phyloP scores from a whole-genome alignment of 2,329 filamentous ascomycete genomes.

The Monosporascus sp. region DNA sequence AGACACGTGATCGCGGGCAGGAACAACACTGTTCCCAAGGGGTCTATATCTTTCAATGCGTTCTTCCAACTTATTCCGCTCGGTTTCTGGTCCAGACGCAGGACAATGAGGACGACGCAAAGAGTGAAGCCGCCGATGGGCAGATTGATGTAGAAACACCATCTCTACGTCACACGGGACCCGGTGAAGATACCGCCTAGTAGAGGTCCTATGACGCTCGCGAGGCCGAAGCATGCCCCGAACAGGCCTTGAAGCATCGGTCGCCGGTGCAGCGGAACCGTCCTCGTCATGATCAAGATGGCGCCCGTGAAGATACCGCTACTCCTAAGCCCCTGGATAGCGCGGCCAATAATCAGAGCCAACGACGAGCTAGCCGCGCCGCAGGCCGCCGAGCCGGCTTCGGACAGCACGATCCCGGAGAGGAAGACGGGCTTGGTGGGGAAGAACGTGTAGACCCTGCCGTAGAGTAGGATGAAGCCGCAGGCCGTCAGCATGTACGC shows the following conservation, averaged over 20 bases:
- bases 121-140: slow-evolving; percentile 28
- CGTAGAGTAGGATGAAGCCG: slow-evolving; percentile 35
- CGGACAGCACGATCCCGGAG: slow-evolving; percentile 28
- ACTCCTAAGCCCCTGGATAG: slow-evolving; percentile 33
- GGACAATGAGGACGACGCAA: slow-evolving; percentile 23
- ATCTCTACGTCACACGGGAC: slow-evolving; percentile 31
- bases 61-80: not conserved
- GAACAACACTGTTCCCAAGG: slow-evolving; percentile 13
- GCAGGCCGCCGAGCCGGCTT: slow-evolving; percentile 35
- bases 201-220: slow-evolving; percentile 30
- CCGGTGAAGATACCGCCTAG: slow-evolving; percentile 33
- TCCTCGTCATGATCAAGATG: slow-evolving; percentile 28
- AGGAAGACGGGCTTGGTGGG: slow-evolving; percentile 29
- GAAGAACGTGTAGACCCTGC: slow-evolving; percentile 35
- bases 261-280: slow-evolving; percentile 28
- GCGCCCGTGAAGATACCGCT: slow-evolving; percentile 34
- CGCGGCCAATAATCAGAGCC: slow-evolving; percentile 36
- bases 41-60: slow-evolving; percentile 3
- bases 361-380: slow-evolving; percentile 33
- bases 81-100: slow-evolving; percentile 16
- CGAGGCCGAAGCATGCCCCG: slow-evolving; percentile 31
- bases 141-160: slow-evolving; percentile 37
- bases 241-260: slow-evolving; percentile 30
- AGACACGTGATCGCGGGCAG: slow-evolving; percentile 20
- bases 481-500: slow-evolving; percentile 32